These are phyloP conservation scores for Neonectria magnoliae DNA, from an alignment of 2,329 filamentous ascomycete genomes.

Conservation along the genomic window DNA sequence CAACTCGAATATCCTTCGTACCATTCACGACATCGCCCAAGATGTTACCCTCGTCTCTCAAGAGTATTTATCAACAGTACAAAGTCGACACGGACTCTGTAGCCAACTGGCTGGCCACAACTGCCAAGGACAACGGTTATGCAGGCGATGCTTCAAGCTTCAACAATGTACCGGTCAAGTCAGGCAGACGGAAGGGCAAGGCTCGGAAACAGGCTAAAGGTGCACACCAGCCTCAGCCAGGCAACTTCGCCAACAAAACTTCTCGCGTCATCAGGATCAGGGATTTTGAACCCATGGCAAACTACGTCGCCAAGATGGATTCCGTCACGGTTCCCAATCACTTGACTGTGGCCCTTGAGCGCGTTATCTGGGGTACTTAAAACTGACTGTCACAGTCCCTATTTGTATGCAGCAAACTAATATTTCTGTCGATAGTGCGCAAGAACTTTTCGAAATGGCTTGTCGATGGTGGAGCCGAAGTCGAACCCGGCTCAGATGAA, in stretches of 20 bases:
- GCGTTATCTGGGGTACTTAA: conserved; percentile 26
- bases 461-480: background rate
- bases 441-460: conserved; percentile 26
- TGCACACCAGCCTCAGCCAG: too few species aligned
- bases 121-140: conserved; percentile 30
- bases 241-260: background rate
- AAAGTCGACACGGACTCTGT: conserved; percentile 35
- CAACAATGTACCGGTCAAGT: background rate
- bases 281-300: conserved; percentile 34
- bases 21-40: background rate
- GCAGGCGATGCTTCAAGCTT: background rate
- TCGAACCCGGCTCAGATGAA: conserved; percentile 4
- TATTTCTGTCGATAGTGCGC: conserved; percentile 10
- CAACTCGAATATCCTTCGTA: background rate
- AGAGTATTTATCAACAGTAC: conserved; percentile 30
- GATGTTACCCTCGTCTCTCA: conserved; percentile 22
- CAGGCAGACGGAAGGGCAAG: conserved; percentile 25
- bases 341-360: conserved; percentile 26
- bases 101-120: conserved; percentile 29
- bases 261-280: conserved; percentile 25
- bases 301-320: conserved; percentile 20
- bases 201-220: too few species aligned
- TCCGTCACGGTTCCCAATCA: conserved; percentile 21
- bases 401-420: background rate
- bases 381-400: background rate